Conservation (phyloP, 2,329 filamentous ascomycete species). For the Lasiodiplodia sp. region DNA sequence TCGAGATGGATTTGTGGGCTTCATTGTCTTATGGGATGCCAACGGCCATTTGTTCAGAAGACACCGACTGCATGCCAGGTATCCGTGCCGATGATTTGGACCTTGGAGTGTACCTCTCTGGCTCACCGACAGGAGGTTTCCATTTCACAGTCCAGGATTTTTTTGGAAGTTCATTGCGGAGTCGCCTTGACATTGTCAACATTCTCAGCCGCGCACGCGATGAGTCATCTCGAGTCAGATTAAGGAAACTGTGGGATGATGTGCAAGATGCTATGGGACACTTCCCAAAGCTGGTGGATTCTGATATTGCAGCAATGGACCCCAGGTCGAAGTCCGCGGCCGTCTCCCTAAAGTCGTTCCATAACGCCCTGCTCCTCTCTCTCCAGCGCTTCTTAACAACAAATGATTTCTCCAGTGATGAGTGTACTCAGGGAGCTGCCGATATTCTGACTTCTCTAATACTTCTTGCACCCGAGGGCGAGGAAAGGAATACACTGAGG, state of each 20-base stretch:
- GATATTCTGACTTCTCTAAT: neutral
- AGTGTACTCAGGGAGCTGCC: neutral
- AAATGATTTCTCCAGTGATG: neutral
- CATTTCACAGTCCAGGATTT: neutral
- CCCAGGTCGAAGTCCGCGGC: neutral
- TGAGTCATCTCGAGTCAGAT: neutral
- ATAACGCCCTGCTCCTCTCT: neutral
- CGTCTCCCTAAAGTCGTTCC: neutral
- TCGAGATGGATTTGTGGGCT: slow-evolving; percentile 49
- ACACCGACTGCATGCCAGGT: slow-evolving; percentile 40
- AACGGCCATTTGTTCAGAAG: slow-evolving; percentile 38
- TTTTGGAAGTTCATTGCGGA: neutral
- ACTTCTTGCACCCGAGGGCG: neutral
- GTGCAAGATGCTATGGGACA: neutral
- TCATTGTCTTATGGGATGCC: slow-evolving; percentile 35
- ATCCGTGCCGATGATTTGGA: neutral
- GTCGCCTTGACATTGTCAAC: neutral
- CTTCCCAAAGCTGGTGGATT: neutral
- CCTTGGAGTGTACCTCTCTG: neutral
- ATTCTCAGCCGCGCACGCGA: neutral
- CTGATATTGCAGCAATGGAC: neutral
- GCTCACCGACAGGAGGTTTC: neutral
- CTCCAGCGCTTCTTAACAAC: neutral
- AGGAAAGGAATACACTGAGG: too few species aligned
- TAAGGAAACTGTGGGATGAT: neutral